Evolutionary conservation across 345 rosid species (phyloP).

Genomic region (Camelina sativa): DNA sequence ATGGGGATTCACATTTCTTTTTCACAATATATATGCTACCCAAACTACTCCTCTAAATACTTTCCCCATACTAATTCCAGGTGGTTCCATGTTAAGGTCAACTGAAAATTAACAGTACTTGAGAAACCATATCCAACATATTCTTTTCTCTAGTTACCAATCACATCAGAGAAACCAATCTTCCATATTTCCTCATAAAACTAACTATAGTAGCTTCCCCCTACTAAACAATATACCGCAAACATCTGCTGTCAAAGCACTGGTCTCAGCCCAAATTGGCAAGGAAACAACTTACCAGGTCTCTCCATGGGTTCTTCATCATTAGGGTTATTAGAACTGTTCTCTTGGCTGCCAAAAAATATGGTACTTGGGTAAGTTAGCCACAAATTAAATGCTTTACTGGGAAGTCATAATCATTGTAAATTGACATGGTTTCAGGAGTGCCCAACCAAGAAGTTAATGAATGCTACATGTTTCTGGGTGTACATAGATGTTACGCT

Average conservation of each 20-base stretch:
- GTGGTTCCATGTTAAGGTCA: not conserved
- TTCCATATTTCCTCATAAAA: slow-evolving; percentile 12
- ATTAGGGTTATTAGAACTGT: slow-evolving; percentile 22
- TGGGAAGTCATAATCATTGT: slow-evolving; percentile 2
- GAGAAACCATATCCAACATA: slow-evolving; percentile 13
- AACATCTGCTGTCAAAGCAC: slow-evolving; percentile 2
- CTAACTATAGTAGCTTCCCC: not conserved
- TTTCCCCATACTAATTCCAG: not conserved
- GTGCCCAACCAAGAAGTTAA: slow-evolving; percentile 5
- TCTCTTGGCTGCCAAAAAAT: slow-evolving; percentile 35
- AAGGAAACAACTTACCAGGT: slow-evolving; percentile 36
- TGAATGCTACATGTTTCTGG: slow-evolving; percentile 1
- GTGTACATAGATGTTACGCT: not conserved
- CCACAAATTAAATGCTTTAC: not conserved
- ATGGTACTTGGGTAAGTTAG: not conserved
- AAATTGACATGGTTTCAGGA: slow-evolving; percentile 8
- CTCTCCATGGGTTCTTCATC: slow-evolving; percentile 34
- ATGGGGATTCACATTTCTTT: not conserved
- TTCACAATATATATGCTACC: not conserved
- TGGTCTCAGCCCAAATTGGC: slow-evolving; percentile 8
- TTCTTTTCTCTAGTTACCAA: slow-evolving; percentile 9
- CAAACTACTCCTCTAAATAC: not conserved
- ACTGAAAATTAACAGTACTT: not conserved
- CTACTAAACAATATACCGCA: not conserved
- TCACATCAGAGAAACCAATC: slow-evolving; percentile 1